A percentile compares a stretch with the other conserved stretches of the same genome.
Conservation (phyloP, 139 green algal species). For the Chlorella sp. region DNA sequence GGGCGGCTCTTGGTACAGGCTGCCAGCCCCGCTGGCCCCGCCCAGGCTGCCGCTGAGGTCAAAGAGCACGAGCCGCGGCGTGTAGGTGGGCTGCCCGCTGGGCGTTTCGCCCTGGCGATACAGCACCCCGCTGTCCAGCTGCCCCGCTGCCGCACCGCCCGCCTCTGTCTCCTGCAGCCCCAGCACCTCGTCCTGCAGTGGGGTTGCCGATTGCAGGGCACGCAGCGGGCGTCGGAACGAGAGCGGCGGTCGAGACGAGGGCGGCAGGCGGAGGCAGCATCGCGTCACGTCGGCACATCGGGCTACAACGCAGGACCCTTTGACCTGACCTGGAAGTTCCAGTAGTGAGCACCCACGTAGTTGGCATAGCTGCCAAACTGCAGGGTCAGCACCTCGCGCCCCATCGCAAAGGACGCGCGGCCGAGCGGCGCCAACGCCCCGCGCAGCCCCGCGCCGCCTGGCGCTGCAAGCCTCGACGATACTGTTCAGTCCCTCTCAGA, state of each 20-base stretch:
- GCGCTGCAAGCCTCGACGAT: no score
- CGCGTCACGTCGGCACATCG: no score
- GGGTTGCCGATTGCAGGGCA: no score
- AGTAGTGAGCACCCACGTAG: constrained; percentile 83
- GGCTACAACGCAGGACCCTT: no score
- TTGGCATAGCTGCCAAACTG: constrained; percentile 83
- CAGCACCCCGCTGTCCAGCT: constrained; percentile 55
- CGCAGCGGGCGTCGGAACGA: no score
- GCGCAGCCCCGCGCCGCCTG: no score
- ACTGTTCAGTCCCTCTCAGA: no score
- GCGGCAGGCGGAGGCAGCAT: no score
- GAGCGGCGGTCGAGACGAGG: no score
- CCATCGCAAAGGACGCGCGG: no score
- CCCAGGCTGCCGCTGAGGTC: constrained; percentile 64
- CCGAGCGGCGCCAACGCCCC: no score
- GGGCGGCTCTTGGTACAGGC: constrained; percentile 1
- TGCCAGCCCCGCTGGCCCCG: constrained; percentile 36
- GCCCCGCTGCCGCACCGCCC: constrained; percentile 17
- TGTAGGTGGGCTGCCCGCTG: constrained; percentile 50
- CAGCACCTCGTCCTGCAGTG: constrained; percentile 68
- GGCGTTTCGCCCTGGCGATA: constrained; percentile 32
- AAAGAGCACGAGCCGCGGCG: constrained; percentile 61
- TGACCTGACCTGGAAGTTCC: constrained; percentile 84
- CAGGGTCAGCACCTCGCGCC: constrained; percentile 75
- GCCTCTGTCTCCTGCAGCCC: constrained; percentile 45